These are phyloP conservation scores for Kalaharituber pfeilii DNA, from an alignment of 2,329 filamentous ascomycete genomes.

Conservation along the genomic window DNA sequence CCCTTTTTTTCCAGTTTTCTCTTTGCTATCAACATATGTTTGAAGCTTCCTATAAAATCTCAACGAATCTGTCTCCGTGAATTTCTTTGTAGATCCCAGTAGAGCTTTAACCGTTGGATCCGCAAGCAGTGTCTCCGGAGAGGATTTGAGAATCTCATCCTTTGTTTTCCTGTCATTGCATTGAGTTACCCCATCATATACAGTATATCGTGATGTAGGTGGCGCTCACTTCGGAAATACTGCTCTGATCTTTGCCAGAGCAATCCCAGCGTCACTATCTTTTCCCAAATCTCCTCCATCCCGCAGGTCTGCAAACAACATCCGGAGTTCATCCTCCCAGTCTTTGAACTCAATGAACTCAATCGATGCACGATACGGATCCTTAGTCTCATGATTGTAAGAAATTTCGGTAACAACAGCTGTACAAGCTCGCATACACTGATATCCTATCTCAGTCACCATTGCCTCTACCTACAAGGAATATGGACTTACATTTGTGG, in stretches of 20 bases:
- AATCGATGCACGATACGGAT: slow-evolving; percentile 38
- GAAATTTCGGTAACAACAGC: slow-evolving; percentile 44
- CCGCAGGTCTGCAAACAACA: background rate
- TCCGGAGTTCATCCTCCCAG: slow-evolving; percentile 37
- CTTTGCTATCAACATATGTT: slow-evolving; percentile 39
- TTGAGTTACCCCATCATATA: background rate
- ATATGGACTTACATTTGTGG: slow-evolving; percentile 29
- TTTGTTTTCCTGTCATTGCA: slow-evolving; percentile 24
- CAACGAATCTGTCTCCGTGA: slow-evolving; percentile 27
- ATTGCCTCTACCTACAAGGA: background rate
- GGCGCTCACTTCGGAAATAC: slow-evolving; percentile 29
- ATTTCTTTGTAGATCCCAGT: slow-evolving; percentile 32
- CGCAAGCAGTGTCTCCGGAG: slow-evolving; percentile 30
- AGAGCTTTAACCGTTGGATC: slow-evolving; percentile 28
- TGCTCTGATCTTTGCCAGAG: slow-evolving; percentile 36
- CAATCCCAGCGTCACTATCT: slow-evolving; percentile 29
- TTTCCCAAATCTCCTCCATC: background rate
- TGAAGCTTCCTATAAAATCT: slow-evolving; percentile 34
- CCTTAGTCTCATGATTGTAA: slow-evolving; percentile 33
- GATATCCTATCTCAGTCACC: background rate
- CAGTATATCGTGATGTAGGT: background rate
- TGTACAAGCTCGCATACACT: slow-evolving; percentile 42
- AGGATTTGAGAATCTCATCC: slow-evolving; percentile 28
- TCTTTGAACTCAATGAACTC: slow-evolving; percentile 38
- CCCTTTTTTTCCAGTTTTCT: slow-evolving; percentile 29